Evolutionary conservation across 2,329 filamentous ascomycete species (phyloP), one percentile per base, ranked within the genome.

Genomic region (Apiospora malaysiana): DNA sequence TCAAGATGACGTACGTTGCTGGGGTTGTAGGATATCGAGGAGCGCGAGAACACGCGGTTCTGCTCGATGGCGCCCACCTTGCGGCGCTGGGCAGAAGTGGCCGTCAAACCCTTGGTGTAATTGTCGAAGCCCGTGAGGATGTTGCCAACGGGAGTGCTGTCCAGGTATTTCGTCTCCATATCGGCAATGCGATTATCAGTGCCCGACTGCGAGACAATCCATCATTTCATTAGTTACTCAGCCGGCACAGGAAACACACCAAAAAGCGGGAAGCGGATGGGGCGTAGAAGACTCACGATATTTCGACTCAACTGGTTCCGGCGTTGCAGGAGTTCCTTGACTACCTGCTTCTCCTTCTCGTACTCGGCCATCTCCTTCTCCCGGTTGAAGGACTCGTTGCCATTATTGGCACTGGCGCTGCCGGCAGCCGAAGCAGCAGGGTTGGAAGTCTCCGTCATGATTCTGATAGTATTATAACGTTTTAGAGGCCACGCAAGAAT

Each of bases 121-220:
- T 94, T 97, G 81, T 99, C 96, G 81, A 99, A 99, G 27, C 96
- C 96, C 67, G 93, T 94, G 80, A 99, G 95, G 79, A 99, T 98
- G 84, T 99, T 99, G 63, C 96, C 96, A 76, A 87, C 90, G 18
- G 91, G 92, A 5, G 94, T 97, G 77, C 94, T 94, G 81, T 98
- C 95, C 68, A 99, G 90, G 81, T 99, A 99, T 23, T 91, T 88
- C 71, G 91, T 90, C 81, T 99, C 96, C 78, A 94, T 92, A 74
- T 92, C 90, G 79, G 89, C 91, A 77, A 99, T 98, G 65, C 65
- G 65, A 23, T 67, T 43, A 32, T 67, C 65, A 46, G 56, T 63
- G 1, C 56, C 56, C 32, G 40, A 21, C 56, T 63, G 27, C 10
- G 27, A 63, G 9, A n/a, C 9, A 21, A n/a, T 14, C 18, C 21